Evolutionary conservation across 345 rosid genomes (phyloP).

Genomic region (Crucihimalaya himalaica): DNA sequence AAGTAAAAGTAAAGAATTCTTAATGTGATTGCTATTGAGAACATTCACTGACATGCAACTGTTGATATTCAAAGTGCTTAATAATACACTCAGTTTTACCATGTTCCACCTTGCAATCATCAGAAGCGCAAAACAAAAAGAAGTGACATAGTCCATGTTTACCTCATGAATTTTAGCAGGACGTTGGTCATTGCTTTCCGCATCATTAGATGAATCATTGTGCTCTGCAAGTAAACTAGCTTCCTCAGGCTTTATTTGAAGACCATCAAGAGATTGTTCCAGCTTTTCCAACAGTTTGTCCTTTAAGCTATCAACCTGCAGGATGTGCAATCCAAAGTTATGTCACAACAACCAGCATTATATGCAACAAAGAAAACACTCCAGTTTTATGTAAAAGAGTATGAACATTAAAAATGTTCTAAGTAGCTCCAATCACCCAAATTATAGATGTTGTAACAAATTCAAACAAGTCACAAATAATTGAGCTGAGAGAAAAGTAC

Average conservation of each 20-base stretch:
- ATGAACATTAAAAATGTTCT: slow-evolving; percentile 6
- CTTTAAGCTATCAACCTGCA: slow-evolving; percentile 86
- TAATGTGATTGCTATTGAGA: slow-evolving; percentile 17
- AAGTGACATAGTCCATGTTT: slow-evolving; percentile 28
- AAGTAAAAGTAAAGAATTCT: slow-evolving; percentile 15
- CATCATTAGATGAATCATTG: slow-evolving; percentile 47
- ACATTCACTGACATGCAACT: not conserved
- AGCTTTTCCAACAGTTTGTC: slow-evolving; percentile 85
- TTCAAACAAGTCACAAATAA: slow-evolving; percentile 3
- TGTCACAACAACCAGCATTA: slow-evolving; percentile 12
- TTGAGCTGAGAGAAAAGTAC: slow-evolving; percentile 41
- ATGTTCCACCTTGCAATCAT: not conserved
- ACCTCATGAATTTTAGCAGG: slow-evolving; percentile 64
- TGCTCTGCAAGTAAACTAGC: slow-evolving; percentile 45
- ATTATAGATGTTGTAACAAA: slow-evolving; percentile 17
- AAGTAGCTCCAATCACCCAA: slow-evolving; percentile 20
- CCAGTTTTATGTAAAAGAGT: slow-evolving; percentile 7
- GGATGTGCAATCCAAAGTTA: slow-evolving; percentile 21
- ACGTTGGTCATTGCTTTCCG: slow-evolving; percentile 38
- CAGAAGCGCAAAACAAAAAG: slow-evolving; percentile 24
- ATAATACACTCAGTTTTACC: slow-evolving; percentile 18
- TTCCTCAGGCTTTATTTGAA: slow-evolving; percentile 59
- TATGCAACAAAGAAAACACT: slow-evolving; percentile 11
- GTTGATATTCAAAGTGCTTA: slow-evolving; percentile 7
- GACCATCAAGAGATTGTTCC: slow-evolving; percentile 81